Evolutionary conservation across 805 yeast genomes (phyloP), one percentile per base, ranked within the genome.

Genomic region (Yarrowia deformans): DNA sequence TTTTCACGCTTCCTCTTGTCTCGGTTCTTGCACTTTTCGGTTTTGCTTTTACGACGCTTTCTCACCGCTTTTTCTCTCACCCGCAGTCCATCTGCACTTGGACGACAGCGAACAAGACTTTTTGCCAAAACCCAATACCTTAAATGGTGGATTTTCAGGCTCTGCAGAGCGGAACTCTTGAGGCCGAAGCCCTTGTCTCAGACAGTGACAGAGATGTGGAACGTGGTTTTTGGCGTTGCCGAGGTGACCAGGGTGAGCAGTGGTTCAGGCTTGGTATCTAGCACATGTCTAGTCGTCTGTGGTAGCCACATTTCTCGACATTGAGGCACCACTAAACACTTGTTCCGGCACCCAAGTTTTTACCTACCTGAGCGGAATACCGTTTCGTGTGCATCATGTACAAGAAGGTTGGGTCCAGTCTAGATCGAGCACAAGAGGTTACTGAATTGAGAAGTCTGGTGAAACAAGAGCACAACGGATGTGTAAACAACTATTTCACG

Each of bases 361-460:
- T 52, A 37, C 58, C 58, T 35, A 35, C 32, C 18, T 52, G 58
- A 52, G 58, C 58, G 58, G 58, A 52, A 54, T 56, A 42, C 63
- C 63, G 63, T 56, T 56, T 56, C 35, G 43, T 52, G 58, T 37
- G 45, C 45, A 39, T 54, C 43, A 54, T 54, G 60, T 39, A 54
- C 45, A 54, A 54, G 39, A 56, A 56, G 63, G 63, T 56, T 56
- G 63, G 63, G 48, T 9, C 63, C 63, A 40, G 48, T 40, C 63
- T 56, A 32, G 63, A 56, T 56, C 48, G 63, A 56, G 63, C 23
- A 29, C 63, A 56, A 56, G 48, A 16, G 48, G 37, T 56, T 56
- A 56, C 63, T 56, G 63, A 16, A 56, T 40, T 40, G 63, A 42
- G 63, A 56, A 37, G 10, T 14, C 10, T 35, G 19, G 60, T 54